Evolutionary conservation across 129 eudicot species (phyloP), one percentile per base, ranked within the genome.

Genomic region (Ambrosia trifida): DNA sequence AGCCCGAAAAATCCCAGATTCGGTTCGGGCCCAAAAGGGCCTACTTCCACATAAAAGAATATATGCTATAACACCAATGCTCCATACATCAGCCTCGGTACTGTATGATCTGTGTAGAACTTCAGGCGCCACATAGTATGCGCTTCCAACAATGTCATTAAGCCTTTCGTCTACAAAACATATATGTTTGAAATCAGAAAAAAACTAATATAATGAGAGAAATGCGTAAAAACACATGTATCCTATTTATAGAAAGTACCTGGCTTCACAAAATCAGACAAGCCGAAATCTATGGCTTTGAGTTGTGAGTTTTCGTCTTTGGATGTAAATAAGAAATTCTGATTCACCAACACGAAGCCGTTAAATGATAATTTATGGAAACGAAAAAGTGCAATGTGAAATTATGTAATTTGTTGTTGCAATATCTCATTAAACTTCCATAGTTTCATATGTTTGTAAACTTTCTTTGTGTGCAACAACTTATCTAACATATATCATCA

Each of bases 231-330:
- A 32, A 66, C 28, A 41, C 69, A 10, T 46, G 59, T 49, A 36
- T 18, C 31, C 10, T 30, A 68, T 11, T 59, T 6, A 74, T 31
- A 62, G 11, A 64, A 56, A 50, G 50, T 38, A 94, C 98, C 98
- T 87, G 96, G 93, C 73, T 82, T 94, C 30, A 89, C 96, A 75
- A 85, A 94, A 83, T 94, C 98, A 31, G 98, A 94, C 72, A 94
- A 76, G 14, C 97, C 98, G 73, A 94, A 94, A 81, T 89, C 98
- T 73, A 93, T 89, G 68, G 96, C 96, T 80, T 89, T 92, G 66
- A 92, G 76, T 77, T 76, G 81, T 35, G 98, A 81, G 73, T 86
- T 76, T 57, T 92, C 98, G 5, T 89, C 96, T 73, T 86, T 92
- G 17, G 91, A 83, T 51, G 86, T 76, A 76, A 89, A 89, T 66